phyloP scores from a whole-genome alignment of 257 asterid species.

The Forsythia suspensa region DNA sequence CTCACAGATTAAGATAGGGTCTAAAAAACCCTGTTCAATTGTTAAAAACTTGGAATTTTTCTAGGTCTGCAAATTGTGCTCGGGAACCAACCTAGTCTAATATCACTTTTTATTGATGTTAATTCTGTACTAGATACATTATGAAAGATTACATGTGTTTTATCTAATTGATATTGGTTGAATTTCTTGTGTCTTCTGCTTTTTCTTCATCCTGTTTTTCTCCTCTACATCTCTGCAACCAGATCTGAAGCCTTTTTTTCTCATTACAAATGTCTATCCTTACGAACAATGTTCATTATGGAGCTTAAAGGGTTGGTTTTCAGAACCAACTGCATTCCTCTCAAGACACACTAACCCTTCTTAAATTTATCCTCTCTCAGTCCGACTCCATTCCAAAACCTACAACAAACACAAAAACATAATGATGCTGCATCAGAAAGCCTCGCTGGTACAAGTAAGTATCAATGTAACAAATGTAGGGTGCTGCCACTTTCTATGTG shows the following conservation, averaged over 20 bases:
- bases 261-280: not conserved
- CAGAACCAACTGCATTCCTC: not conserved
- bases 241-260: not conserved
- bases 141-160: not conserved
- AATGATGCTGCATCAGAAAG: too few relatives aligned
- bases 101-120: not conserved
- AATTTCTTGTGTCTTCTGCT: not conserved
- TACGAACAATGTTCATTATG: not conserved
- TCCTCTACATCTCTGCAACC: not conserved
- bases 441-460: too few relatives aligned
- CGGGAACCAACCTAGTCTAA: not conserved
- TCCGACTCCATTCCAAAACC: not conserved
- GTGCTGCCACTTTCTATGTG: not conserved
- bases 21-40: not conserved
- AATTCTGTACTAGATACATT: not conserved
- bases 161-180: not conserved
- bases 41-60: not conserved
- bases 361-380: not conserved
- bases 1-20: not conserved
- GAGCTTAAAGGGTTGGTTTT: not conserved
- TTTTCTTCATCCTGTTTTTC: not conserved
- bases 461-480: not conserved
- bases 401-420: not conserved
- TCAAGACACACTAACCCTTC: not conserved
- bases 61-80: not conserved